A percentile compares a stretch with the other conserved stretches of the same genome.
Evolutionary conservation across 106 monocot genomes (phyloP).

Genomic region (Iris macrosiphon): DNA sequence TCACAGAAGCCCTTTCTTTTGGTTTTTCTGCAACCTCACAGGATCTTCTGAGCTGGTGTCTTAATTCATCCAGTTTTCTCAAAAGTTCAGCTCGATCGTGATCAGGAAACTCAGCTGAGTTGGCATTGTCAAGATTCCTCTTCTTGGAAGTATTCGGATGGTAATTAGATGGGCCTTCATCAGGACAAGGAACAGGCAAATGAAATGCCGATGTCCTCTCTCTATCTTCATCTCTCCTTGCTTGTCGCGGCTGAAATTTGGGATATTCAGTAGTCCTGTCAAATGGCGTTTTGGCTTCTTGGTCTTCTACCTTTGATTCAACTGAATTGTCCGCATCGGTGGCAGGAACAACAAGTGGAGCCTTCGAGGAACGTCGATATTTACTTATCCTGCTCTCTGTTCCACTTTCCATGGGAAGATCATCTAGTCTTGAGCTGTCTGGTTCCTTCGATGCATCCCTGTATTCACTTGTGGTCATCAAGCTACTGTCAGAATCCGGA

Average conservation of each 20-base stretch:
- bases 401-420: conserved; percentile 6
- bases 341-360: background rate
- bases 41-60: conserved; percentile 69
- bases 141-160: conserved; percentile 14
- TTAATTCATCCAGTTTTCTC: conserved; percentile 84
- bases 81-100: conserved; percentile 70
- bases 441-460: conserved; percentile 8
- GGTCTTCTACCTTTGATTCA: conserved; percentile 15
- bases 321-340: conserved; percentile 11
- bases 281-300: conserved; percentile 11
- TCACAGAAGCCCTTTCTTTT: conserved; percentile 20
- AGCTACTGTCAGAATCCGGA: background rate
- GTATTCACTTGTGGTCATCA: conserved; percentile 2
- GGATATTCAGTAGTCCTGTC: conserved; percentile 1
- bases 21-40: conserved; percentile 43
- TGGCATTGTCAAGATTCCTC: conserved; percentile 16
- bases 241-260: conserved; percentile 9
- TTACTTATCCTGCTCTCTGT: conserved; percentile 14
- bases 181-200: conserved; percentile 32
- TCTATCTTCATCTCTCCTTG: conserved; percentile 11
- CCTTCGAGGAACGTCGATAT: conserved; percentile 17
- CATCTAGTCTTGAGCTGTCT: conserved; percentile 6
- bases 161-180: conserved; percentile 46
- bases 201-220: background rate
- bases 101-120: conserved; percentile 32